These are phyloP conservation scores for Urochloa ruziziensis DNA, from an alignment of 176 grass and related monocot species.

Conservation along the genomic window DNA sequence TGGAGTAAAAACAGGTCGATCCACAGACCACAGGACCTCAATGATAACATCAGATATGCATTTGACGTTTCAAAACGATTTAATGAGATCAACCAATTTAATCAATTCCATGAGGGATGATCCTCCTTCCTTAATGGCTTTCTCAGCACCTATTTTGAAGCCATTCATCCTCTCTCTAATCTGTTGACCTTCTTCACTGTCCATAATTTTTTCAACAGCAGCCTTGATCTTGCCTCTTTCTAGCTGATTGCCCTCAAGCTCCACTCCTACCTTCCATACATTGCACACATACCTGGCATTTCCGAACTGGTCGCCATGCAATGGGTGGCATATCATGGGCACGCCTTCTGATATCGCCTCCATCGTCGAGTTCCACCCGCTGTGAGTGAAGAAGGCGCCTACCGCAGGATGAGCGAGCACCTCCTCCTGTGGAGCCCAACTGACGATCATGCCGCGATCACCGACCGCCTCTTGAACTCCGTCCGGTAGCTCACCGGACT, in stretches of 20 bases:
- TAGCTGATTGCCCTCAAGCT: not conserved
- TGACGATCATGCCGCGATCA: not conserved
- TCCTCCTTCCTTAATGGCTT: not conserved
- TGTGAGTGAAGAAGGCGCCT: too few species aligned
- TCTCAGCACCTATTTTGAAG: not conserved
- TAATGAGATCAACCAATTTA: not conserved
- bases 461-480: not conserved
- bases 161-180: not conserved
- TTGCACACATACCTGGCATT: not conserved
- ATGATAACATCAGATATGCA: too few species aligned
- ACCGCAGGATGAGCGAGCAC: constrained; percentile 1
- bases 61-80: not conserved
- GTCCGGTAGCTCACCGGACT: not conserved
- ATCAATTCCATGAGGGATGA: not conserved
- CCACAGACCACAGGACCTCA: too few species aligned
- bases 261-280: too few species aligned
- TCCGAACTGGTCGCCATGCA: not conserved
- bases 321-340: not conserved
- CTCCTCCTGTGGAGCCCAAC: constrained; percentile 8
- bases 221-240: not conserved
- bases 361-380: too few species aligned
- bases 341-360: not conserved
- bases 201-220: not conserved
- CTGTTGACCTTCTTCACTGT: not conserved
- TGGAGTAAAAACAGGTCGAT: too few species aligned